A percentile compares a stretch with the other conserved stretches of the same genome.
Evolutionary conservation across 1,139 yeast genomes (phyloP).

Genomic region (Candida frijolesensis): DNA sequence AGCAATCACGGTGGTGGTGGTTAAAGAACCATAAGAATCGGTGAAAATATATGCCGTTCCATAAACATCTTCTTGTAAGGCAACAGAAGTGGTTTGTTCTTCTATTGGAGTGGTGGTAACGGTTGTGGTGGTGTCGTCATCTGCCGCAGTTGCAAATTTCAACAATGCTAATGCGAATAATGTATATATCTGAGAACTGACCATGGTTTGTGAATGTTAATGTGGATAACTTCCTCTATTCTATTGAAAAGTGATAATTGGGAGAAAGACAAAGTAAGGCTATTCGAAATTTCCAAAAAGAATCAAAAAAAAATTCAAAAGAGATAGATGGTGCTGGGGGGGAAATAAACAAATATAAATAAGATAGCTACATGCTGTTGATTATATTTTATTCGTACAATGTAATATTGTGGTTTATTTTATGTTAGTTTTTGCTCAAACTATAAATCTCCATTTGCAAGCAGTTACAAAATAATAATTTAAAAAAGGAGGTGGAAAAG

Average conservation of each 20-base stretch:
- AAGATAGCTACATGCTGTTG: neutral
- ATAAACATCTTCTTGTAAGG: slow-evolving; percentile 29
- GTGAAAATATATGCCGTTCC: slow-evolving; percentile 42
- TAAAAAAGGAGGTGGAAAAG: neutral
- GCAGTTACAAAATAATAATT: neutral
- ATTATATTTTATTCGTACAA: neutral
- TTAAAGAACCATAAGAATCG: slow-evolving; percentile 31
- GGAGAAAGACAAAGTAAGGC: no score
- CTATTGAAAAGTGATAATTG: no score
- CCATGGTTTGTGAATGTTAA: neutral
- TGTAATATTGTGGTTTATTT: no score
- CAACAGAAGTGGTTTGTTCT: slow-evolving; percentile 33
- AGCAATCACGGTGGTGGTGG: slow-evolving; percentile 34
- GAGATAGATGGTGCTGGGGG: no score
- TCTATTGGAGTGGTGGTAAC: slow-evolving; percentile 34
- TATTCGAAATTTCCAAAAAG: no score
- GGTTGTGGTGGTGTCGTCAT: slow-evolving; percentile 24
- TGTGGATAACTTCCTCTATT: no score
- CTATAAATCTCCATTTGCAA: neutral
- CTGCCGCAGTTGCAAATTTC: slow-evolving; percentile 13
- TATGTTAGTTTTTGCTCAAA: neutral
- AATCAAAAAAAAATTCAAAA: neutral
- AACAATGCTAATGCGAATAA: slow-evolving; percentile 20
- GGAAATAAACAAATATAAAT: neutral
- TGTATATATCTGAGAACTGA: slow-evolving; percentile 19